Evolutionary conservation across 2,329 filamentous ascomycete species (phyloP).

Genomic region (Pyricularia grisea): DNA sequence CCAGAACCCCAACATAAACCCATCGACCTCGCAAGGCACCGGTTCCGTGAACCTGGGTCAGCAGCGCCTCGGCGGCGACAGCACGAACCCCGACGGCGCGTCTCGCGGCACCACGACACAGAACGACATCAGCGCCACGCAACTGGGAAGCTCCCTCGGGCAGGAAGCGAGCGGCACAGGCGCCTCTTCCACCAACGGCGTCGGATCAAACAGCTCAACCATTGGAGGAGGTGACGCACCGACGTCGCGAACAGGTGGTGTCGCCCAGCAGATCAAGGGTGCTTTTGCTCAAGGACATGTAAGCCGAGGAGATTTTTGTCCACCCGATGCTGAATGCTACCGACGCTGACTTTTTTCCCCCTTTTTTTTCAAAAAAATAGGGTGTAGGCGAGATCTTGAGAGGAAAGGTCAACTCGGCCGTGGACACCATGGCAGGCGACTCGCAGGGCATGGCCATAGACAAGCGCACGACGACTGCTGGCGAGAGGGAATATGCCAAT

Average conservation of each 20-base stretch:
- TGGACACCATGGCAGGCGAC: neutral
- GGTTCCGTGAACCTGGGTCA: neutral
- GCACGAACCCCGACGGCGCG: neutral
- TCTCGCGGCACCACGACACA: neutral
- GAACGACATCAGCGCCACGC: neutral
- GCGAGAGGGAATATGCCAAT: neutral
- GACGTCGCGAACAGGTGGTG: neutral
- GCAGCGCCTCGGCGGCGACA: neutral
- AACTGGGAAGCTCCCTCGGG: neutral
- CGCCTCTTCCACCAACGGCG: too few relatives aligned
- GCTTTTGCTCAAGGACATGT: neutral
- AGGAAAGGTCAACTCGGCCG: neutral
- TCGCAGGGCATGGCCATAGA: neutral
- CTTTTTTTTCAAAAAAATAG: neutral
- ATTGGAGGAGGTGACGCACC: neutral
- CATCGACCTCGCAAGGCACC: neutral
- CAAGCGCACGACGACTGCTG: neutral
- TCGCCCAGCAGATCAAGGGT: neutral
- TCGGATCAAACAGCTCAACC: neutral
- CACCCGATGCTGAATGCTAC: neutral
- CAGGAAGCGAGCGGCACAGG: neutral
- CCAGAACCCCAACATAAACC: neutral
- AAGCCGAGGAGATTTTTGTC: neutral
- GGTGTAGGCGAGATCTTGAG: neutral
- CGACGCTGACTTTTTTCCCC: neutral